These are phyloP conservation scores for Leccinum obscurum DNA, from an alignment of 768 basidiomycete genomes.

Conservation along the genomic window DNA sequence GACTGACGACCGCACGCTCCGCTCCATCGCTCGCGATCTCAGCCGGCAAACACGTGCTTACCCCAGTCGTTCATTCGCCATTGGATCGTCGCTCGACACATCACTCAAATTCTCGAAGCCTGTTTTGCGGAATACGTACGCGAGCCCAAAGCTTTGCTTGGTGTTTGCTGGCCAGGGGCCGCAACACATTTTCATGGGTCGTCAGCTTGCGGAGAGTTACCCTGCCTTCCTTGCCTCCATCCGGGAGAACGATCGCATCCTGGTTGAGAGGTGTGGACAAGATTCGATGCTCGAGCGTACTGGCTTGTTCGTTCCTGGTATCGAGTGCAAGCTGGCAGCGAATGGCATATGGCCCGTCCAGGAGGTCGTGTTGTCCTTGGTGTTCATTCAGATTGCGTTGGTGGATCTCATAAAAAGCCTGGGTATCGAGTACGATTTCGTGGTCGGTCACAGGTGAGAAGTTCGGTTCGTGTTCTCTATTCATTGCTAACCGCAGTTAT, in stretches of 20 bases:
- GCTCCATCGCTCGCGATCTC: slow-evolving; percentile 29
- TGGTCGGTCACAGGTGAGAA: slow-evolving; percentile 36
- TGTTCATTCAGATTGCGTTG: slow-evolving; percentile 35
- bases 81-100: slow-evolving; percentile 22
- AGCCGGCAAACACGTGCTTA: slow-evolving; percentile 33
- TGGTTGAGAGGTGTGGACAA: slow-evolving; percentile 29
- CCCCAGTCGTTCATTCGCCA: slow-evolving; percentile 26
- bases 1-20: slow-evolving; percentile 25
- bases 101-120: slow-evolving; percentile 33
- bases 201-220: slow-evolving; percentile 34
- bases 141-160: slow-evolving; percentile 34
- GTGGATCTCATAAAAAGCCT: slow-evolving; percentile 34
- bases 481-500: slow-evolving; percentile 8
- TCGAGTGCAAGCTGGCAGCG: slow-evolving; percentile 20
- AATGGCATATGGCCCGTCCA: slow-evolving; percentile 35
- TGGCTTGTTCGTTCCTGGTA: slow-evolving; percentile 33
- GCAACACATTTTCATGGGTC: slow-evolving; percentile 38
- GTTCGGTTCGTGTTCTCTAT: neutral
- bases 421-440: slow-evolving; percentile 34
- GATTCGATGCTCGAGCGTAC: slow-evolving; percentile 35
- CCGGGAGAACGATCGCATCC: slow-evolving; percentile 34
- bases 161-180: slow-evolving; percentile 40
- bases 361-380: slow-evolving; percentile 35
- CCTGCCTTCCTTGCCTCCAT: slow-evolving; percentile 33
- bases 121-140: slow-evolving; percentile 22